These are phyloP conservation scores for Leccinum imitatum DNA, from an alignment of 768 basidiomycete species.

Conservation along the genomic window DNA sequence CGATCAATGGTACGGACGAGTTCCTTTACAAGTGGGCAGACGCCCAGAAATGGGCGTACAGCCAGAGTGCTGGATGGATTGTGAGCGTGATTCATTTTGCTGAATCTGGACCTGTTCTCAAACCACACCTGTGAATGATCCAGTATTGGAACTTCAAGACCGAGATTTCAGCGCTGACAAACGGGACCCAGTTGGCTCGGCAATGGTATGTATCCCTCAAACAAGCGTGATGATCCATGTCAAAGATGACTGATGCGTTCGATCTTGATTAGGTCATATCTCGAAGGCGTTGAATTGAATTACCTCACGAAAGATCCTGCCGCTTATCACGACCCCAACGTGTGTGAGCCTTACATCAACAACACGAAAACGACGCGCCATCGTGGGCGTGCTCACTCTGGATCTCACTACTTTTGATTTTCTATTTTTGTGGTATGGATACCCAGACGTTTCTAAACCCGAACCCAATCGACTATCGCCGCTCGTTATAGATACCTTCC, in stretches of 20 bases:
- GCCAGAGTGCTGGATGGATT: conserved; percentile 63
- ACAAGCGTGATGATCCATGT: neutral
- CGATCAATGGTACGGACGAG: conserved; percentile 54
- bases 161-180: neutral
- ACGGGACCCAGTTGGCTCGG: neutral
- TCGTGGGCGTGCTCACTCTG: neutral
- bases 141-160: neutral
- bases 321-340: conserved; percentile 50
- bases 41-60: conserved; percentile 68
- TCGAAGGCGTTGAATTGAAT: conserved; percentile 56
- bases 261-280: conserved; percentile 56
- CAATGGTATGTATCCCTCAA: neutral
- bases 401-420: neutral
- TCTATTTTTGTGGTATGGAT: neutral
- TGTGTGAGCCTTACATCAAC: conserved; percentile 56
- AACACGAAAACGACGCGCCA: conserved; percentile 4
- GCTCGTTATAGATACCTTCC: neutral
- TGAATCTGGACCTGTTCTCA: neutral
- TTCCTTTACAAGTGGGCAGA: conserved; percentile 73
- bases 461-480: neutral
- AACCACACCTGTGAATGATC: neutral
- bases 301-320: conserved; percentile 67
- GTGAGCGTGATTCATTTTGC: conserved; percentile 37
- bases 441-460: neutral
- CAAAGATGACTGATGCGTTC: neutral